phyloP scores from a whole-genome alignment of 2,329 filamentous ascomycete species.

The Cytospora chrysosperma region DNA sequence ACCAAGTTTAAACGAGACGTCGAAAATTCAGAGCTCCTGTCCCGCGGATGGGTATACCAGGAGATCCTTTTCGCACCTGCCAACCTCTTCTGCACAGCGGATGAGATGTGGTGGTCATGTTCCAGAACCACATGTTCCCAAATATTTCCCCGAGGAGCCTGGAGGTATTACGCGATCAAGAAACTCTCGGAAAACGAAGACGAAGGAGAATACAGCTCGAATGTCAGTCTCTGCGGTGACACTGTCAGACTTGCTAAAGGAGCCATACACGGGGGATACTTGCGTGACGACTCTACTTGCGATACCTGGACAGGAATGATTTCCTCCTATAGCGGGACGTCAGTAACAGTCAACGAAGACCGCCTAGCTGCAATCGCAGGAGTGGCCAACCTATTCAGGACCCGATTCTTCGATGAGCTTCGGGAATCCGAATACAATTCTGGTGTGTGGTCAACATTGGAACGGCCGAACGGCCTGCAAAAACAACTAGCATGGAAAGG shows the following conservation, averaged over 20 bases:
- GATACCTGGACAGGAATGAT: neutral
- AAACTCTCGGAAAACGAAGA: neutral
- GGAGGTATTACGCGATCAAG: neutral
- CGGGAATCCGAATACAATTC: neutral
- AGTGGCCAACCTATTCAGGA: neutral
- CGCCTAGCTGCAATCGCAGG: conserved; percentile 6
- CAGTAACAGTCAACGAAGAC: neutral
- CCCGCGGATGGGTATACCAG: conserved; percentile 14
- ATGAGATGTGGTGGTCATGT: conserved; percentile 9
- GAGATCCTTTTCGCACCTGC: neutral
- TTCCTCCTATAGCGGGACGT: neutral
- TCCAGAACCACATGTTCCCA: neutral
- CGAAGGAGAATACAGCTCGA: too few relatives aligned
- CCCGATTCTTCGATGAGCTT: neutral
- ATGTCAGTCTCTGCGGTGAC: too few relatives aligned
- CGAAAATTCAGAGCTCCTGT: neutral
- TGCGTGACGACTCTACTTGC: too few relatives aligned
- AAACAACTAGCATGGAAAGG: neutral
- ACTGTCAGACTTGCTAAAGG: too few relatives aligned
- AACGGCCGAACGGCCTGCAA: neutral
- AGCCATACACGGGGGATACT: too few relatives aligned
- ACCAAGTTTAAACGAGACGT: neutral
- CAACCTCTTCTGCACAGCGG: conserved; percentile 3
- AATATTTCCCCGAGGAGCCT: neutral
- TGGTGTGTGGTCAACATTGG: neutral